Evolutionary conservation across 2,329 filamentous ascomycete genomes (phyloP), one percentile per base, ranked within the genome.

Genomic region (Monosporascus sp.): DNA sequence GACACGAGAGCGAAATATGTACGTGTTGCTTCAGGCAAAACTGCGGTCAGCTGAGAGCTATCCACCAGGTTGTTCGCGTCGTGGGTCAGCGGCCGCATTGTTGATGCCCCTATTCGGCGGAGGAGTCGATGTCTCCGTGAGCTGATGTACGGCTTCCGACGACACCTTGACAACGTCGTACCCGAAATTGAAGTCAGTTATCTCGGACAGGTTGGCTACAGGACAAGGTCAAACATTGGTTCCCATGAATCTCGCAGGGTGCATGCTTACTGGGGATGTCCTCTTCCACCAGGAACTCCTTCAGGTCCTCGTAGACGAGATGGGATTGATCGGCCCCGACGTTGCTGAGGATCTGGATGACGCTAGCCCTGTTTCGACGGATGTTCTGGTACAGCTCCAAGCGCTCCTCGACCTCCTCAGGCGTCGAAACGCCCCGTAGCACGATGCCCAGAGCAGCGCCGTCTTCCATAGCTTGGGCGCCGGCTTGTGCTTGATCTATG

Each of bases 401-500:
- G 4, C 65, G 57, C 14, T 54, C 45, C 27, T 58, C 54, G 25
- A 68, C 55, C 1, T 65, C 60, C 1, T 50, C n/a, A 4, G 56
- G 22, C 48, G 43, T 49, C 2, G 62, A 46, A 3, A 46, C 60
- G n/a, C 59, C 55, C 2, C 60, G 49, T 8, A 73, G 56, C 0
- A 65, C 54, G 2, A 64, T 61, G 4, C 63, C 69, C 0, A 73
- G 57, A 14, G 65, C 68, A 3, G 65, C 57, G 1, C 61, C 70
- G 49, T 73, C 70, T 56, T 72, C 70, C 37, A 72, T 62, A 0
- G 64, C 65, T 47, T 71, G 70, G 0, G 66, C 66, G 9, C 62
- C 71, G 0, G 67, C 70, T 55, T 72, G 73, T 11, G 67, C 72
- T 51, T 73, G 72, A 50, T 73, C 71, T 69, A 46, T 25, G 25